Evolutionary conservation across 2,329 filamentous ascomycete genomes (phyloP).

Genomic region (Colletotrichum magnum): DNA sequence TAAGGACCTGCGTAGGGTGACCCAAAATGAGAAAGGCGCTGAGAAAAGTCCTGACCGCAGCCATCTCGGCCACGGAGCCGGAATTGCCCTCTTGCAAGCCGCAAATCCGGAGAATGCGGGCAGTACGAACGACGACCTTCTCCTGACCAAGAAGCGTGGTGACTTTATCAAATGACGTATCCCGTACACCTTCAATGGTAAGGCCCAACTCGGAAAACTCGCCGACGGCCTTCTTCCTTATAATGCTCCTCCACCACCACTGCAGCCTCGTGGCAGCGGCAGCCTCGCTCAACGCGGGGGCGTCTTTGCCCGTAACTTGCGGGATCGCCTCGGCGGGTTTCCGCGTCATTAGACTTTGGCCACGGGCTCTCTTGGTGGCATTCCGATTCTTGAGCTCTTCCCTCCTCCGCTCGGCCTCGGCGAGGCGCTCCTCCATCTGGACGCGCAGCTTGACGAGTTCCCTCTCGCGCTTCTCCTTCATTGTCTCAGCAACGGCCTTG

Average conservation of each 20-base stretch:
- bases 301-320: conserved; percentile 62
- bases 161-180: conserved; percentile 82
- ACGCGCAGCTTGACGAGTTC: conserved; percentile 77
- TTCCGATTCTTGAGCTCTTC: conserved; percentile 73
- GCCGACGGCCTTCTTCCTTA: conserved; percentile 71
- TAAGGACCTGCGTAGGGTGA: conserved; percentile 83
- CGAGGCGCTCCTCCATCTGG: conserved; percentile 85
- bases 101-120: conserved; percentile 77
- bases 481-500: conserved; percentile 85
- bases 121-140: conserved; percentile 75
- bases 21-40: conserved; percentile 86
- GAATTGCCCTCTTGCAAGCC: conserved; percentile 76
- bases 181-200: conserved; percentile 78
- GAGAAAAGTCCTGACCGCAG: conserved; percentile 80
- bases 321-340: conserved; percentile 65
- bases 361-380: conserved; percentile 66
- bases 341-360: conserved; percentile 65
- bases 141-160: conserved; percentile 77
- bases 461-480: conserved; percentile 84
- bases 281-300: conserved; percentile 65
- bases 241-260: conserved; percentile 75
- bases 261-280: conserved; percentile 77
- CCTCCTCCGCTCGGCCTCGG: conserved; percentile 81
- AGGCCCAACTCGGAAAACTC: conserved; percentile 77
- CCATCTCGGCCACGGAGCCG: conserved; percentile 77